Conservation (phyloP, 2,329 filamentous ascomycete genomes). For the Lomentospora prolificans region DNA sequence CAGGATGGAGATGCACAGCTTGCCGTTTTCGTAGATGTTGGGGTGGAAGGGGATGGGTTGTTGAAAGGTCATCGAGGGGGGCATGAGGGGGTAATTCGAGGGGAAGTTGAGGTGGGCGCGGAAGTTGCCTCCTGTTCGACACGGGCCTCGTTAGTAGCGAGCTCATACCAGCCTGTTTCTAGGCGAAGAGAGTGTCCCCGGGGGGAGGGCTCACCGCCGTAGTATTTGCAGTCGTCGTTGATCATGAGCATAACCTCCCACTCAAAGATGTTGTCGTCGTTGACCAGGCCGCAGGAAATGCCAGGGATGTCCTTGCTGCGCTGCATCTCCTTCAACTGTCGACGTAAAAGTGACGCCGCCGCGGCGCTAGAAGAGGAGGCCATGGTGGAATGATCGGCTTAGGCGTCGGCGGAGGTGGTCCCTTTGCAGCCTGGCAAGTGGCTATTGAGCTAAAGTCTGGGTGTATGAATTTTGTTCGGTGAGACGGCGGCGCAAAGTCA, state of each 20-base stretch:
- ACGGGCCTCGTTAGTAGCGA: too few relatives aligned
- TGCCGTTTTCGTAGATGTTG: conserved; percentile 80
- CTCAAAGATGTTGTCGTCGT: conserved; percentile 82
- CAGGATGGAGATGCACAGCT: conserved; percentile 93
- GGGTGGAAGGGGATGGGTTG: conserved; percentile 81
- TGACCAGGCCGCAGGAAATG: conserved; percentile 83
- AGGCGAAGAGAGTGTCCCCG: background rate
- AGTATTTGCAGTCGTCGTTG: conserved; percentile 84
- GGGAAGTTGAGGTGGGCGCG: conserved; percentile 78
- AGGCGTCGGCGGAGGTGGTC: background rate
- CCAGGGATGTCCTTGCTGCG: conserved; percentile 82
- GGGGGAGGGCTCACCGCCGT: conserved; percentile 57
- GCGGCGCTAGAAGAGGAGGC: conserved; percentile 38
- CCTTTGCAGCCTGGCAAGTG: too few relatives aligned
- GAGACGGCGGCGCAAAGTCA: too few relatives aligned
- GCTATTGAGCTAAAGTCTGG: too few relatives aligned
- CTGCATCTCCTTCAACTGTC: conserved; percentile 93
- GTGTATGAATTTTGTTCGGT: too few relatives aligned
- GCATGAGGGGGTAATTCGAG: conserved; percentile 72
- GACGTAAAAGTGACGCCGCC: conserved; percentile 63
- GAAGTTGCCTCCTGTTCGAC: conserved; percentile 88
- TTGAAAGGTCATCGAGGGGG: conserved; percentile 82
- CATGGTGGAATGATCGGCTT: conserved; percentile 17
- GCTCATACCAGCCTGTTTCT: too few relatives aligned
- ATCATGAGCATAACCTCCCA: conserved; percentile 99